Evolutionary conservation across 345 rosid species (phyloP), one percentile per base, ranked within the genome.

Genomic region (Triadica sebifera): DNA sequence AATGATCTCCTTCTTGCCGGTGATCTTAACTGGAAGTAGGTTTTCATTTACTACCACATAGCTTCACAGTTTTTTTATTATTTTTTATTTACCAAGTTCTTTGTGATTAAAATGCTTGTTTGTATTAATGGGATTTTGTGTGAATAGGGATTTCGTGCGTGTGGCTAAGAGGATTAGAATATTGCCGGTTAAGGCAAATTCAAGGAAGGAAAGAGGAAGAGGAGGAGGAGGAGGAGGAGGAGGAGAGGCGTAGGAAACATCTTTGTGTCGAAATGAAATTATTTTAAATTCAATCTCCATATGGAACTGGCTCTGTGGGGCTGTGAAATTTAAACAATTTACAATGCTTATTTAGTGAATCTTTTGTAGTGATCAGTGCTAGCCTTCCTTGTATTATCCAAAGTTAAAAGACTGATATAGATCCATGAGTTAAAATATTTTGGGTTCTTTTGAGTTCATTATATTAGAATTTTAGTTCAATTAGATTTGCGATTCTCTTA

Each of bases 1-100:
- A 89, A 90, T 58, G 98, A 93, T 83, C 93, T 93, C 19, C 98
- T 93, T 67, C 97, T 93, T 13, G 98, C 92, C 6, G 98, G 98
- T 53, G 98, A 93, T 80, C 98, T 93, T 60, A 82, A 77, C 37
- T 93, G 98, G 97, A 93, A 89, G 98, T 93, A 89, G 52, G 84
- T 65, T 52, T 51, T 53, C 10, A 37, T 38, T 62, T 10, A 57
- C 7, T 56, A 19, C 19, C 1, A 29, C 34, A 29, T 29, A 29
- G 1, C 34, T 15, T 12, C 8, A 34, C 3, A 64, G 39, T 64
- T 17, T 64, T 43, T 34, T 61, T 37, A 0, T 34, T 37, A 0
- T 61, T 61, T 13, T 61, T 0, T 7, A 61, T 5, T 13, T 29
- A 29, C 34, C 2, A 29, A 29, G 34, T 29, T 29, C 34, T 29